A percentile compares a stretch with the other conserved stretches of the same genome.
Evolutionary conservation across 2,329 filamentous ascomycete species (phyloP).

Genomic region (Ascochyta viciae-villosae): DNA sequence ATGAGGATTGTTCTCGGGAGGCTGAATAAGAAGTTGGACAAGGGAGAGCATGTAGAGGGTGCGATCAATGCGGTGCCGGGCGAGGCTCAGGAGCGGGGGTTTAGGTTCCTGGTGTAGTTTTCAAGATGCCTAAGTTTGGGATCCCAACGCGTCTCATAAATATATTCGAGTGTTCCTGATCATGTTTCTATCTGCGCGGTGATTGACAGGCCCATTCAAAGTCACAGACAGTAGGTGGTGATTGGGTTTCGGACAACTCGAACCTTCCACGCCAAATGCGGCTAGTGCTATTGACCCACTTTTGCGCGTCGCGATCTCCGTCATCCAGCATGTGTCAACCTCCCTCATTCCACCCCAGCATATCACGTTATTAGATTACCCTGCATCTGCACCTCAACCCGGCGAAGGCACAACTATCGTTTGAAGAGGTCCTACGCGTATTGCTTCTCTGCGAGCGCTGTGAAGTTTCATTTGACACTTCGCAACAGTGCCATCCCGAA

Average conservation of each 20-base stretch:
- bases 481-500: conserved; percentile 27
- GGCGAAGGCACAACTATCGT: conserved; percentile 17
- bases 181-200: not conserved
- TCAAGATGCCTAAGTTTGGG: too few species aligned
- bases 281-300: conserved; percentile 19
- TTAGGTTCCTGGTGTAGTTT: conserved; percentile 67
- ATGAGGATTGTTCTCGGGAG: conserved; percentile 69
- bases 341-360: conserved; percentile 24
- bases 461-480: conserved; percentile 17
- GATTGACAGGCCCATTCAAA: not conserved
- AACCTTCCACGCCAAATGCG: conserved; percentile 25
- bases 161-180: too few species aligned
- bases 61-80: conserved; percentile 63
- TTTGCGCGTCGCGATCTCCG: conserved; percentile 22
- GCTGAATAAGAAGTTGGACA: conserved; percentile 74
- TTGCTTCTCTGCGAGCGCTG: conserved; percentile 2
- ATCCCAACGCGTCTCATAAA: too few species aligned
- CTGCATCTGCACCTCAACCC: not conserved
- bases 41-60: conserved; percentile 63
- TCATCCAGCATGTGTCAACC: conserved; percentile 19
- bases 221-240: not conserved
- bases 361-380: conserved; percentile 18
- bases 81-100: conserved; percentile 66
- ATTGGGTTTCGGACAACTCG: conserved; percentile 21
- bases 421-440: conserved; percentile 13